Base-by-base conservation (phyloP, 129 eudicot species). In the Lactuca sativa region DNA sequence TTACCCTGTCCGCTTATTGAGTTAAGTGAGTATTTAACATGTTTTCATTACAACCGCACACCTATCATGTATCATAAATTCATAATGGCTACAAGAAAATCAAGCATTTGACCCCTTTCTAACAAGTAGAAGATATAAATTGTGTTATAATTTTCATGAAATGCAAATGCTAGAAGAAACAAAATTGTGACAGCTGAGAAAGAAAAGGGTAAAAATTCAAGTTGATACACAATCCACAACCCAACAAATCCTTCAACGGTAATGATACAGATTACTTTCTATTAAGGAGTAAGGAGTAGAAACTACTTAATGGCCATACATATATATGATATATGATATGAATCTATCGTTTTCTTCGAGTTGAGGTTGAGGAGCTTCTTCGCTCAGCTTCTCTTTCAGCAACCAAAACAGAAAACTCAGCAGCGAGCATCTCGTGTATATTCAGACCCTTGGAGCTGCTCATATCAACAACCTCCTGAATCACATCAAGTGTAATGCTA, bases 371-470 rank as follows among this genome's bases (percentile, higher is more conserved):
- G 60, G 18, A 66, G 58, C 88, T 82, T 73, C 98, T 73, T 9
- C 93, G 82, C 40, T 87, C 90, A 30, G 83, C 93, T 78, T 93
- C 99, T 64, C 81, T 80, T 76, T 93, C 99, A 54, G 91, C 97
- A 78, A 90, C 93, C 74, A 69, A 59, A 66, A 93, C 99, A 78
- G 70, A 78, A 65, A 93, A 93, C 77, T 93, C 99, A 18, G 95
- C 87, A 31, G 93, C 99, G n/a, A 93, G 97, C 99, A 93, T 93
- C 44, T 93, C 95, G 18, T 90, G 88, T 59, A 89, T 73, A 16
- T 85, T 87, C 16, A 84, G 67, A 59, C 85, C 82, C 80, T 77
- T 18, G 0, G 80, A 65, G 21, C 12, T 63, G 75, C 95, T 87
- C 79, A 87, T 32, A 33, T 82, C 65, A 4, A 93, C 81, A 21